Evolutionary conservation across 2,329 filamentous ascomycete species (phyloP), one percentile per base, ranked within the genome.

Genomic region (Nigrograna mackinnonii): DNA sequence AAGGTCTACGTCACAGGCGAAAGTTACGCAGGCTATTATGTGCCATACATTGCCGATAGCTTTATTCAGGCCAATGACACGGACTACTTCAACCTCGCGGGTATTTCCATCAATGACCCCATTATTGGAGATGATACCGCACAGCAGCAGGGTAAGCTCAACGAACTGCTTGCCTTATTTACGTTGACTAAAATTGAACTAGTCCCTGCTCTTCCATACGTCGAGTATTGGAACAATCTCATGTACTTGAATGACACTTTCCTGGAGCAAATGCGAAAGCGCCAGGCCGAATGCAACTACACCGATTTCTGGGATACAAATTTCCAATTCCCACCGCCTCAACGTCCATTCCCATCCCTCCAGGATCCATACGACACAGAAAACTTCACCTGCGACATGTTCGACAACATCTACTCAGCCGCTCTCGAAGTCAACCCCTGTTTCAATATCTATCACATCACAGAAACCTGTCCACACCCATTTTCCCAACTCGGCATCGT

Each of bases 1-100:
- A 77, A 79, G 49, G 74, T 79, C 1, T 82, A 79, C 50, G 57
- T 82, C 20, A 76, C 78, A 3, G 78, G 79, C 41, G 79, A 82
- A 50, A 74, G 30, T 6, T 47, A 47, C 26, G 78, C 74, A 3
- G 78, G 87, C 13, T 67, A 64, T 49, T 82, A 81, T 50, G 75
- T 80, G 4, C 79, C 79, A 0, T 82, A 82, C 58, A 80, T 83
- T 41, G 77, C 78, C 2, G 72, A 75, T 22, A 72, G 73, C 5
- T 77, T 82, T 65, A 67, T 82, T 33, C 77, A 84, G 22, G 76
- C 60, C 38, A 73, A 76, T 38, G 70, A 78, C 49, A 68, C 67
- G 3, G 67, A 74, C 12, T 72, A 79, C 61, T 80, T 75, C 61
- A 74, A 82, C 52, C 54, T 82, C 2, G 70, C 68, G 17, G 79